Evolutionary conservation across 805 yeast genomes (phyloP).

Genomic region (Blastobotrys attinorum): DNA sequence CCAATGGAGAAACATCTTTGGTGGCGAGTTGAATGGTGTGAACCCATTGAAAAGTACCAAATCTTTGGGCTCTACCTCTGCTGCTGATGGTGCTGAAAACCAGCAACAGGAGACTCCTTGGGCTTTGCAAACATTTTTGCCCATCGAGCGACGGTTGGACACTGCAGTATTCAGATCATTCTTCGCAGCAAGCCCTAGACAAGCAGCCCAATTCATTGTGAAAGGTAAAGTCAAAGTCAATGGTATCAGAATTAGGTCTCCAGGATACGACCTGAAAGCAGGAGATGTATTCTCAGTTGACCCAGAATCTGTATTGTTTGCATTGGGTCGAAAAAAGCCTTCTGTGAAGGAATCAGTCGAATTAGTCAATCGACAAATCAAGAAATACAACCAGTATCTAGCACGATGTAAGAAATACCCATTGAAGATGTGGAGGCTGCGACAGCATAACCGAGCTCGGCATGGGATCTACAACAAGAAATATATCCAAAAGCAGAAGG

Average conservation of each 20-base stretch:
- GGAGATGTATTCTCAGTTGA: constrained; percentile 84
- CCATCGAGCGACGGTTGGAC: constrained; percentile 81
- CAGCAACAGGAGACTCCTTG: constrained; percentile 52
- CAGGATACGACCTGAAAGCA: constrained; percentile 65
- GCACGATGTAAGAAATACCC: constrained; percentile 51
- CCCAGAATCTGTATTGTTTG: constrained; percentile 78
- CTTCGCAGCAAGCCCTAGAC: constrained; percentile 91
- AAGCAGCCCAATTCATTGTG: constrained; percentile 81
- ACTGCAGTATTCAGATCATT: constrained; percentile 83
- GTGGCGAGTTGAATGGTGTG: constrained; percentile 66
- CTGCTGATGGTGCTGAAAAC: constrained; percentile 33
- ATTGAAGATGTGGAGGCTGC: constrained; percentile 41
- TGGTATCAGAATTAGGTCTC: constrained; percentile 69
- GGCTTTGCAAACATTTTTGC: constrained; percentile 81
- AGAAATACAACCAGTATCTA: constrained; percentile 69
- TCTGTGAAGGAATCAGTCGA: constrained; percentile 56
- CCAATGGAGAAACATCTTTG: constrained; percentile 67
- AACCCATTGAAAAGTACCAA: constrained; percentile 82
- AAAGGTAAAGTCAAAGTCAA: constrained; percentile 81
- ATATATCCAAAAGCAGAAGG: constrained; percentile 7
- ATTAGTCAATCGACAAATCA: constrained; percentile 64
- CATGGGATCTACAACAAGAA: constrained; percentile 17
- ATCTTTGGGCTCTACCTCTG: no score
- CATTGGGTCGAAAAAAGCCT: constrained; percentile 83
- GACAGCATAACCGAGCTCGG: constrained; percentile 19